phyloP scores from a whole-genome alignment of 2,329 filamentous ascomycete species.

The Trematosphaeria pertusa region DNA sequence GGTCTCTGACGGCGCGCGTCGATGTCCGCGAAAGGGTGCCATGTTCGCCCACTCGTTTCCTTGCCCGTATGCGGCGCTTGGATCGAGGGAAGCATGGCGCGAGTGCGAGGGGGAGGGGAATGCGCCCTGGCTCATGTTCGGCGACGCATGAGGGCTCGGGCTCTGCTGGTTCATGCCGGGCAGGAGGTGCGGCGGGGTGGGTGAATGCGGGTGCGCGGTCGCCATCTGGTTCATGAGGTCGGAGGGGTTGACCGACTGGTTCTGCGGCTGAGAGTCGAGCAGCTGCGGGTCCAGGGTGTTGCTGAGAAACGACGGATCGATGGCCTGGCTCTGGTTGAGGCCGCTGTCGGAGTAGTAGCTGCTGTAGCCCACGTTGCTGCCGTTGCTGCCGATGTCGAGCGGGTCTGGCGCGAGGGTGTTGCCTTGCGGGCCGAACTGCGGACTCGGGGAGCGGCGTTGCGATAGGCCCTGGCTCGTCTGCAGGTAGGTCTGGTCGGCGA shows the following conservation, averaged over 20 bases:
- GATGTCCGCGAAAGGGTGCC: constrained; percentile 76
- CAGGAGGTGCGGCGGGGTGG: constrained; percentile 64
- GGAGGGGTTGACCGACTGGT: constrained; percentile 54
- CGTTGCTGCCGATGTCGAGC: constrained; percentile 37
- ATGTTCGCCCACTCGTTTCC: constrained; percentile 66
- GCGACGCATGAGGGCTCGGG: constrained; percentile 61
- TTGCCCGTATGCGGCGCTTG: constrained; percentile 65
- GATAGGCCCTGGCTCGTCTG: constrained; percentile 47
- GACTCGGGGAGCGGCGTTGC: constrained; percentile 66
- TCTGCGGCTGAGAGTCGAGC: constrained; percentile 51
- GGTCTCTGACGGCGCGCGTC: constrained; percentile 82
- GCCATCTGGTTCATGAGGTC: constrained; percentile 60
- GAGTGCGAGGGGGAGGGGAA: constrained; percentile 65
- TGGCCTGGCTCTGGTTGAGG: constrained; percentile 61
- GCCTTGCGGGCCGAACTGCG: constrained; percentile 48
- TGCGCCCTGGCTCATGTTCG: constrained; percentile 58
- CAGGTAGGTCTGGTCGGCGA: constrained; percentile 54
- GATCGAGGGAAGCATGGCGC: constrained; percentile 67
- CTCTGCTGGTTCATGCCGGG: constrained; percentile 61
- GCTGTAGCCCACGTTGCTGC: constrained; percentile 30
- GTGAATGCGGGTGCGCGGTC: constrained; percentile 57
- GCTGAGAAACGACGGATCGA: constrained; percentile 66
- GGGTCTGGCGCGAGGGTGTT: constrained; percentile 45
- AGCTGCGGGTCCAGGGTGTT: constrained; percentile 53
- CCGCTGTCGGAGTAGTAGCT: constrained; percentile 21